Conservation (phyloP, 805 yeast genomes). For the Schwanniomyces pseudopolymorphus region DNA sequence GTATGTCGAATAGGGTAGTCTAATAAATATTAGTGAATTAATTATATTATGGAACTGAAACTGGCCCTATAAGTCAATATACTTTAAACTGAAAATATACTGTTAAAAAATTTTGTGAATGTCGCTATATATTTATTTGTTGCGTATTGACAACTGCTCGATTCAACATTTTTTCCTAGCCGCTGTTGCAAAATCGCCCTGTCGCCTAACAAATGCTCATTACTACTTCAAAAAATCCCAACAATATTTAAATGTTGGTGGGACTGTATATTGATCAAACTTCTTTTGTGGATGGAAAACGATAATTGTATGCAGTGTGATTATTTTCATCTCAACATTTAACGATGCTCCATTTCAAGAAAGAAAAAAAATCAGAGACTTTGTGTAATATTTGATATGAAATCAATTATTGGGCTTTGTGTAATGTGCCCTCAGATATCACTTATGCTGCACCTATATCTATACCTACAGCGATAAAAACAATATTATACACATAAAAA, state of each 20-base stretch:
- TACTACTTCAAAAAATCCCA: not conserved
- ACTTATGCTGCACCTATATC: too few relatives aligned
- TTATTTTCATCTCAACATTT: too few relatives aligned
- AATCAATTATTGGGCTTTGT: too few relatives aligned
- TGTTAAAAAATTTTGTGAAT: not conserved
- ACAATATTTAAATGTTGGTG: not conserved
- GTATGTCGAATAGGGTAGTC: conserved; percentile 1
- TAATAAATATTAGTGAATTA: not conserved
- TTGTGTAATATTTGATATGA: not conserved
- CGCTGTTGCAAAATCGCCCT: not conserved
- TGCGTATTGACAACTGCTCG: not conserved
- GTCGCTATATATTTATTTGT: not conserved
- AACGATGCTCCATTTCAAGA: too few relatives aligned
- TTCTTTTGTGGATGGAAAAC: too few relatives aligned
- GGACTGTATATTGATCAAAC: not conserved
- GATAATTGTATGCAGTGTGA: too few relatives aligned
- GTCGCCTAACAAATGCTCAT: not conserved
- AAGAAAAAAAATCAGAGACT: too few relatives aligned
- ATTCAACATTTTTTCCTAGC: not conserved
- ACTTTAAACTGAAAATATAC: not conserved
- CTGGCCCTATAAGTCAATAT: not conserved
- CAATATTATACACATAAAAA: too few relatives aligned
- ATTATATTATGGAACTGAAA: not conserved
- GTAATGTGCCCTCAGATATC: too few relatives aligned
- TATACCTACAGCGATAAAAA: too few relatives aligned